A percentile compares a stretch with the other conserved stretches of the same genome.
Evolutionary conservation across 306 rosid genomes (phyloP).

Genomic region (Quercus mongolica): DNA sequence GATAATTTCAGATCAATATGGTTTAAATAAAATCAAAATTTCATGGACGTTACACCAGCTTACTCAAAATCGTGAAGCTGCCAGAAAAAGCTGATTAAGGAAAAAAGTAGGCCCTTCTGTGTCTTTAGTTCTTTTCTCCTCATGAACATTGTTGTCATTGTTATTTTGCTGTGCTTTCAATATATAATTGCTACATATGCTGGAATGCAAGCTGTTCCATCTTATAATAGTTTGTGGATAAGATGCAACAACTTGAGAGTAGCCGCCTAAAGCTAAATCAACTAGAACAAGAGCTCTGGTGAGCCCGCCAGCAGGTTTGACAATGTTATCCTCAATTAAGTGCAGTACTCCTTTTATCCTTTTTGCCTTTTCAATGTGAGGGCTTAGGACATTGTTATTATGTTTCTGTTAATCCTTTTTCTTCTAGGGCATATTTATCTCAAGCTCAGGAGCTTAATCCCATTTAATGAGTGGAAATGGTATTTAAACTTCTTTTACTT

Average conservation of each 20-base stretch:
- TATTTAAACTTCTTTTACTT: slow-evolving; percentile 33
- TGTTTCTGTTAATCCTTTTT: slow-evolving; percentile 12
- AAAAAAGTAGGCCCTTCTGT: slow-evolving; percentile 54
- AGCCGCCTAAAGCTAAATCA: slow-evolving; percentile 86
- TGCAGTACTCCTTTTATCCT: slow-evolving; percentile 5
- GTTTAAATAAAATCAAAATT: background rate
- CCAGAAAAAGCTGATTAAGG: slow-evolving; percentile 83
- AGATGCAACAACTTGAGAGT: slow-evolving; percentile 39
- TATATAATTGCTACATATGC: background rate
- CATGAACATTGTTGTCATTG: background rate
- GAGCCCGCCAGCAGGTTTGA: slow-evolving; percentile 87
- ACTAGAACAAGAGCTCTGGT: slow-evolving; percentile 89
- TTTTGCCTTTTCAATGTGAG: background rate
- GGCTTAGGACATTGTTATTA: background rate
- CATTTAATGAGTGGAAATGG: slow-evolving; percentile 98
- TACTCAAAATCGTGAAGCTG: slow-evolving; percentile 99
- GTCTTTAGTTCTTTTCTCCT: slow-evolving; percentile 3
- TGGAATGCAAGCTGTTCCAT: background rate
- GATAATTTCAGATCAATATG: background rate
- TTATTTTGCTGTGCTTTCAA: background rate
- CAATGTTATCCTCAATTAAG: background rate
- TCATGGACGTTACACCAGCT: slow-evolving; percentile 76
- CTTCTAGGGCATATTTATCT: slow-evolving; percentile 86
- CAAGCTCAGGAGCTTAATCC: slow-evolving; percentile 83
- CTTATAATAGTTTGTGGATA: no score